Evolutionary conservation across 352 stramenopile species (phyloP).

Genomic region (Phytophthora podocarpi): DNA sequence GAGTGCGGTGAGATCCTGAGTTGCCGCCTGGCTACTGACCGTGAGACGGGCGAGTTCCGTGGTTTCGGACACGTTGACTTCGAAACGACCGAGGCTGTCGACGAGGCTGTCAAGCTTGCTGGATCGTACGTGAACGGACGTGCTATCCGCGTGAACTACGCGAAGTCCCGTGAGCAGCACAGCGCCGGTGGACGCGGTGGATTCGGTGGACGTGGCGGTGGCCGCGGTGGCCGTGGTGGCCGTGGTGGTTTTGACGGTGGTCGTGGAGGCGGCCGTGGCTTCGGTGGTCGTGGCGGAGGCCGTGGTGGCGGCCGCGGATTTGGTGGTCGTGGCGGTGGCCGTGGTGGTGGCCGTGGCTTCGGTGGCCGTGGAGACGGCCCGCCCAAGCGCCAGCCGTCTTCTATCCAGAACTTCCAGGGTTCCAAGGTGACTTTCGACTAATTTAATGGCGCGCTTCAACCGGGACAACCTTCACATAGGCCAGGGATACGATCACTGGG

Average conservation of each 20-base stretch:
- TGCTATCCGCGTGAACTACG: slow-evolving; percentile 95
- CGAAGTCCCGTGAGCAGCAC: slow-evolving; percentile 71
- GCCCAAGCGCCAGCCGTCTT: slow-evolving; percentile 84
- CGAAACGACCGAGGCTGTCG: slow-evolving; percentile 92
- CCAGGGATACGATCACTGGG: slow-evolving; percentile 24
- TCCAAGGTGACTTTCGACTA: slow-evolving; percentile 98
- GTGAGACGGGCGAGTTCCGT: slow-evolving; percentile 98
- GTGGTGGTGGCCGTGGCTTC: slow-evolving; percentile 61
- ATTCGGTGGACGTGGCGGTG: slow-evolving; percentile 67
- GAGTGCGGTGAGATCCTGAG: slow-evolving; percentile 95
- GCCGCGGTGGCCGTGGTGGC: slow-evolving; percentile 62
- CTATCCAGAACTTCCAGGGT: slow-evolving; percentile 94
- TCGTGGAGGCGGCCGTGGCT: slow-evolving; percentile 45
- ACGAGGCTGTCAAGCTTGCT: slow-evolving; percentile 91
- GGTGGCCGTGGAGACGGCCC: slow-evolving; percentile 73
- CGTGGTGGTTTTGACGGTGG: slow-evolving; percentile 56
- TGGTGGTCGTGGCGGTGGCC: slow-evolving; percentile 56
- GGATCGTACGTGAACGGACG: slow-evolving; percentile 93
- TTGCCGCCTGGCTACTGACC: slow-evolving; percentile 95
- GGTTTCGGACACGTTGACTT: slow-evolving; percentile 99
- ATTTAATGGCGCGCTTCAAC: slow-evolving; percentile 39
- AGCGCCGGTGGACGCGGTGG: slow-evolving; percentile 40
- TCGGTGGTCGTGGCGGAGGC: slow-evolving; percentile 68
- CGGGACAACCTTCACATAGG: slow-evolving; percentile 18
- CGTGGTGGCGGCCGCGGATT: slow-evolving; percentile 52